Evolutionary conservation across 1,139 yeast genomes (phyloP).

Genomic region (Maudiozyma humilis): DNA sequence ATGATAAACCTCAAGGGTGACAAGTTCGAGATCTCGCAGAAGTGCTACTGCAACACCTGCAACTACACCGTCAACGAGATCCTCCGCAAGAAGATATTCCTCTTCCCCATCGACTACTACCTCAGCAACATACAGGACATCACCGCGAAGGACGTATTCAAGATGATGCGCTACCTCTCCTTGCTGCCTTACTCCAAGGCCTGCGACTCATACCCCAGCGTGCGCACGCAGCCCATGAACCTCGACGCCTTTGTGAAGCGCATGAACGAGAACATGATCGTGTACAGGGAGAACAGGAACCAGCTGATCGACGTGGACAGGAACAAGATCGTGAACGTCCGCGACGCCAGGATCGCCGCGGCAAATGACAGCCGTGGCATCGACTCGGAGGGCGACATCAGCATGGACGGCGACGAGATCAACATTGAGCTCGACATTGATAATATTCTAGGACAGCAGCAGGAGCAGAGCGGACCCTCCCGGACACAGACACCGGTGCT

Average conservation of each 20-base stretch:
- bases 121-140: slow-evolving; percentile 28
- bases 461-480: neutral
- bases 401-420: neutral
- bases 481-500: neutral
- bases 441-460: slow-evolving; percentile 1
- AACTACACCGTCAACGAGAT: slow-evolving; percentile 27
- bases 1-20: slow-evolving; percentile 23
- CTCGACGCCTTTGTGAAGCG: slow-evolving; percentile 29
- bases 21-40: slow-evolving; percentile 28
- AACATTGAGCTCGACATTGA: slow-evolving; percentile 5
- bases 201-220: slow-evolving; percentile 36
- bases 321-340: slow-evolving; percentile 3
- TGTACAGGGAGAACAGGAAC: slow-evolving; percentile 22
- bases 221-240: slow-evolving; percentile 35
- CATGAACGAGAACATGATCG: slow-evolving; percentile 26
- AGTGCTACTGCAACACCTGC: slow-evolving; percentile 31
- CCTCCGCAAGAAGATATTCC: slow-evolving; percentile 28
- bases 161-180: slow-evolving; percentile 30
- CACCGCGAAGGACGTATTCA: slow-evolving; percentile 32
- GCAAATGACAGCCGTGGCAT: neutral
- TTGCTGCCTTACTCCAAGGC: slow-evolving; percentile 37
- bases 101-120: slow-evolving; percentile 26
- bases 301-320: slow-evolving; percentile 14
- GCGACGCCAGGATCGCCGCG: neutral
- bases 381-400: slow-evolving; percentile 1